These are phyloP conservation scores for Gymnopilus junonius DNA, from an alignment of 768 basidiomycete species.

Conservation along the genomic window DNA sequence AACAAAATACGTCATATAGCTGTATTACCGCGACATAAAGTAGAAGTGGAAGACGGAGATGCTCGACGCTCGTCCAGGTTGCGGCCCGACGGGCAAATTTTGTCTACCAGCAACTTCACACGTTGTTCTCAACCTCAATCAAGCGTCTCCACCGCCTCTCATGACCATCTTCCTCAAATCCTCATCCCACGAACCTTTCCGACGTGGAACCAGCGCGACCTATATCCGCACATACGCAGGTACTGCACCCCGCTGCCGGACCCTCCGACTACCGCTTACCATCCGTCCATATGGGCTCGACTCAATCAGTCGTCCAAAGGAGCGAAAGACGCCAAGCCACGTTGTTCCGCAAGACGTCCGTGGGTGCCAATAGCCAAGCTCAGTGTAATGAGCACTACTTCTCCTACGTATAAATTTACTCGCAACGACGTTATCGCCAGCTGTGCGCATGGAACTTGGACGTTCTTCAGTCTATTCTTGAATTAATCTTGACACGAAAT, in stretches of 20 bases:
- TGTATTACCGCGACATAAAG: background rate
- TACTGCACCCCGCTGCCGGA: background rate
- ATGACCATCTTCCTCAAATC: background rate
- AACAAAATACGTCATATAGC: background rate
- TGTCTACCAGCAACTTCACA: background rate
- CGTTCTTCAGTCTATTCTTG: slow-evolving; percentile 5
- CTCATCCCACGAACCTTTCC: background rate
- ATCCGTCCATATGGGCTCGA: slow-evolving; percentile 5
- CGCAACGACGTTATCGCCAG: background rate
- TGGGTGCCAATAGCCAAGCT: background rate
- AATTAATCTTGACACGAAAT: background rate
- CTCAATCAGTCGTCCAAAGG: slow-evolving; percentile 1
- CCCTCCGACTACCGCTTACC: background rate
- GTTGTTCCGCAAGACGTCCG: slow-evolving; percentile 8
- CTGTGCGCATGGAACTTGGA: slow-evolving; percentile 1
- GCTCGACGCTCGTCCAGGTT: no score
- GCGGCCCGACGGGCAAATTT: background rate
- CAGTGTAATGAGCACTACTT: background rate
- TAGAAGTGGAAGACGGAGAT: no score
- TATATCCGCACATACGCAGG: background rate
- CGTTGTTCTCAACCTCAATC: background rate
- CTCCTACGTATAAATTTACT: background rate
- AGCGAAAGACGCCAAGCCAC: slow-evolving; percentile 9
- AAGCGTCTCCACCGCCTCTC: background rate
- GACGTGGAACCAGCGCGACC: background rate